These are phyloP conservation scores for Ceratobasidium sp. DNA, from an alignment of 1,284 basidiomycete genomes.

Conservation along the genomic window DNA sequence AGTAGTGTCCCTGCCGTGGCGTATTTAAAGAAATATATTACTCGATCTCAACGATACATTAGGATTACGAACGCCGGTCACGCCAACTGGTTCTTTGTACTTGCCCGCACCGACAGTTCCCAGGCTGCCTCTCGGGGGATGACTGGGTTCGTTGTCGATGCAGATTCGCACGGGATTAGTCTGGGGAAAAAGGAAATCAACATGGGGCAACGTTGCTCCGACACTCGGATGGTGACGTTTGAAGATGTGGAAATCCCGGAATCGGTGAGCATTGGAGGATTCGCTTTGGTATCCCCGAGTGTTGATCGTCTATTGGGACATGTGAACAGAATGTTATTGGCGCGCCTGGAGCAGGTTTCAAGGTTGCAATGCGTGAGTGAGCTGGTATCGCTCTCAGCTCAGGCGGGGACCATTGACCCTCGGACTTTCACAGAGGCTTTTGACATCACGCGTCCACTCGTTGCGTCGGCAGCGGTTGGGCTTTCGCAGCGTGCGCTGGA, in stretches of 20 bases:
- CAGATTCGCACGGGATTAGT: constrained; percentile 61
- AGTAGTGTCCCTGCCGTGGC: too few relatives aligned
- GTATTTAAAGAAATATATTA: too few relatives aligned
- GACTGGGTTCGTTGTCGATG: constrained; percentile 69
- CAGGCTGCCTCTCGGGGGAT: constrained; percentile 63
- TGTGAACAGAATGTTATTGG: constrained; percentile 66
- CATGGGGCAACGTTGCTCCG: constrained; percentile 70
- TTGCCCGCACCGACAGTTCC: constrained; percentile 64
- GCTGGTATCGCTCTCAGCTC: neutral
- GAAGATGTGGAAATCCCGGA: constrained; percentile 64
- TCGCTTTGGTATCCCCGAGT: too few relatives aligned
- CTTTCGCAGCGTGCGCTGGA: constrained; percentile 65
- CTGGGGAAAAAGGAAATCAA: constrained; percentile 68
- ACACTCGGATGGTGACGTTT: constrained; percentile 68
- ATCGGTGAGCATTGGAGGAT: constrained; percentile 49
- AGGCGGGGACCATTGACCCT: too few relatives aligned
- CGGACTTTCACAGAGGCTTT: constrained; percentile 63
- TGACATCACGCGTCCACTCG: constrained; percentile 64
- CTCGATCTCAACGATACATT: too few relatives aligned
- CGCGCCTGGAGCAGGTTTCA: constrained; percentile 66
- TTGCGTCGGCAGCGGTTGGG: constrained; percentile 66
- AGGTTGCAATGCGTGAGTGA: constrained; percentile 55
- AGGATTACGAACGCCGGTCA: constrained; percentile 64
- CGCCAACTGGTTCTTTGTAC: constrained; percentile 68
- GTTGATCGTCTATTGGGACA: too few relatives aligned